Evolutionary conservation across 768 basidiomycete genomes (phyloP).

Genomic region (Pleurotus citrinopileatus): DNA sequence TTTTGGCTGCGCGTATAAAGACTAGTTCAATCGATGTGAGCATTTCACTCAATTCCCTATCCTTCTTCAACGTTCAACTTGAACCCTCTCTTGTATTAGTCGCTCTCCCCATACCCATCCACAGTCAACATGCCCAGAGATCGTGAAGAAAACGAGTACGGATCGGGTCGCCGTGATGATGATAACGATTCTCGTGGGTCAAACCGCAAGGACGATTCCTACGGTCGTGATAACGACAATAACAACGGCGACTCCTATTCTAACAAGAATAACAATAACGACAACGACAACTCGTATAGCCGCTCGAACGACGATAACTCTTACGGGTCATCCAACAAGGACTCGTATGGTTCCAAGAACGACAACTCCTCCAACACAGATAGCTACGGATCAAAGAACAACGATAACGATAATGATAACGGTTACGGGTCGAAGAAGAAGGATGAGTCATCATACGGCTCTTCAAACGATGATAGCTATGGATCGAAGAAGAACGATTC

Average conservation of each 20-base stretch:
- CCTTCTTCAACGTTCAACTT: too few species aligned
- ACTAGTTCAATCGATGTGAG: too few species aligned
- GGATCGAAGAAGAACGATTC: neutral
- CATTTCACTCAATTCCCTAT: too few species aligned
- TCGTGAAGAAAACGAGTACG: neutral
- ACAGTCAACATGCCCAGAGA: neutral
- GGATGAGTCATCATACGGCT: conserved; percentile 15
- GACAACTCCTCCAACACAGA: conserved; percentile 16
- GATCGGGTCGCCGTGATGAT: neutral
- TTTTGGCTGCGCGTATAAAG: too few species aligned
- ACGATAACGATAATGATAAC: conserved; percentile 17
- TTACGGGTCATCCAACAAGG: neutral
- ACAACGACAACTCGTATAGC: neutral
- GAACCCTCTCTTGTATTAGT: conserved; percentile 17
- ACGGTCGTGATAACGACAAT: neutral
- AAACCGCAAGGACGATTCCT: neutral
- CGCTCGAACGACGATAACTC: neutral
- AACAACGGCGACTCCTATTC: neutral
- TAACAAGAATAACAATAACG: neutral
- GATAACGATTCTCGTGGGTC: neutral
- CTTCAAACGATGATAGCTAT: neutral
- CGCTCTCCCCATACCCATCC: conserved; percentile 1
- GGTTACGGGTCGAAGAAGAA: conserved; percentile 25
- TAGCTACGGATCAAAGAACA: conserved; percentile 9
- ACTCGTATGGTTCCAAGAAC: neutral